These are phyloP conservation scores for Aspergillus calidoustus DNA, from an alignment of 2,329 filamentous ascomycete species.

Conservation along the genomic window DNA sequence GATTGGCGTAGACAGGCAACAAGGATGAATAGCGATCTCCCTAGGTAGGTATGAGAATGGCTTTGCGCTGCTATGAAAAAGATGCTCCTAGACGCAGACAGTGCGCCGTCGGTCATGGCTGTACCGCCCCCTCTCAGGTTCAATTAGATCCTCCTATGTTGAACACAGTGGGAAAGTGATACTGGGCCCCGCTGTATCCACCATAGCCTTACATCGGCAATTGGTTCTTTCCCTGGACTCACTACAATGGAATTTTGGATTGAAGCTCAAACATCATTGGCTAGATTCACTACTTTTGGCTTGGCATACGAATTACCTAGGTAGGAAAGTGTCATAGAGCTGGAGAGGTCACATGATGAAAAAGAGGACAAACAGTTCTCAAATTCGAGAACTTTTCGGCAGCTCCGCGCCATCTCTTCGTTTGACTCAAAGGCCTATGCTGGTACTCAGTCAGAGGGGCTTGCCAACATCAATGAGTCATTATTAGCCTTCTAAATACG, in stretches of 20 bases:
- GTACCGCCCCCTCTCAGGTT: no score
- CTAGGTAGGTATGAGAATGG: neutral
- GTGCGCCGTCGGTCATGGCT: no score
- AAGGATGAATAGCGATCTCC: neutral
- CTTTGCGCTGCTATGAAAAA: neutral
- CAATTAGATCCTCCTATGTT: no score
- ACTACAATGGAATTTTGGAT: neutral
- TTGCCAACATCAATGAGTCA: neutral
- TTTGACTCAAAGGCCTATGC: no score
- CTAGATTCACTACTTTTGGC: neutral
- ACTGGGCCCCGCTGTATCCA: neutral
- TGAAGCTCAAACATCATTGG: neutral
- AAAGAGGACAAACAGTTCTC: neutral
- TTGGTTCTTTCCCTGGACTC: neutral
- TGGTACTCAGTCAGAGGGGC: neutral
- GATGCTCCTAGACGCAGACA: neutral
- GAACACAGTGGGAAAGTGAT: neutral
- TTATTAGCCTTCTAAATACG: neutral
- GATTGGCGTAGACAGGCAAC: neutral
- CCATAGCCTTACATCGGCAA: neutral
- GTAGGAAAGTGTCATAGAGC: neutral
- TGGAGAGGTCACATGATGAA: neutral
- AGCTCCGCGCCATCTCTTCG: neutral
- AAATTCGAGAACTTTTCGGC: neutral
- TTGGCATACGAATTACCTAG: neutral